Base-by-base conservation (phyloP, 345 rosid genomes). In the Cardamine chenopodiifolia region DNA sequence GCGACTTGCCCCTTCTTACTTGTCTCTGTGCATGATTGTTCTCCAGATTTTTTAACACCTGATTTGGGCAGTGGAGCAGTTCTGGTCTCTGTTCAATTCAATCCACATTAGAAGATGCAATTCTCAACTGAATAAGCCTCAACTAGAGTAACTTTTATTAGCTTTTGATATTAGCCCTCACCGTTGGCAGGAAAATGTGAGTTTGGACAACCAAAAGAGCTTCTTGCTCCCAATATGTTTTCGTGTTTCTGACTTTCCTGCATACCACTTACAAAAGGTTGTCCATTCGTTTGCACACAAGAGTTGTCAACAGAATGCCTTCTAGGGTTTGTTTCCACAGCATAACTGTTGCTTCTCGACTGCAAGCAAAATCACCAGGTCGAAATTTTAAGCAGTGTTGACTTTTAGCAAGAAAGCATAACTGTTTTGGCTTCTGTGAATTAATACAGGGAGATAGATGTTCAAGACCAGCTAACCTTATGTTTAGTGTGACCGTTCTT, bases 401-500 rank as follows among this genome's bases (percentile, higher is more conserved):
- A 28, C 50, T 53, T 67, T 52, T 61, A 62, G 48, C 62, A 68
- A 68, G 28, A 52, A 10, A 67, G 0, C 6, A 19, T 29, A 40
- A 66, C n/a, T 55, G 34, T 7, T 34, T 15, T 5, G 65, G 32
- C 28, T 44, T 18, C 15, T 20, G n/a, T 45, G n/a, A 28, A 52
- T 22, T 8, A 17, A 54, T 49, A 50, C 68, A 48, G 1, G 19
- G 57, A 65, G 29, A 48, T 2, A n/a, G 9, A 64, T 14, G 56
- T 58, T 31, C 8, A 17, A 32, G 47, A 57, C n/a, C 37, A 19
- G 42, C 62, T 64, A 72, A 66, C 93, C 90, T 86, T 86, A 42
- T 84, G 86, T 69, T 73, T 83, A 44, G 28, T 39, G 32, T 64
- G 65, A 79, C 80, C 78, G 68, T 75, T 86, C 65, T 77, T 75